Percentiles rank a stretch among this genome's conserved stretches.
These are phyloP conservation scores for Colletotrichum limetticola DNA, from an alignment of 2,329 filamentous ascomycete species.

Conservation along the genomic window DNA sequence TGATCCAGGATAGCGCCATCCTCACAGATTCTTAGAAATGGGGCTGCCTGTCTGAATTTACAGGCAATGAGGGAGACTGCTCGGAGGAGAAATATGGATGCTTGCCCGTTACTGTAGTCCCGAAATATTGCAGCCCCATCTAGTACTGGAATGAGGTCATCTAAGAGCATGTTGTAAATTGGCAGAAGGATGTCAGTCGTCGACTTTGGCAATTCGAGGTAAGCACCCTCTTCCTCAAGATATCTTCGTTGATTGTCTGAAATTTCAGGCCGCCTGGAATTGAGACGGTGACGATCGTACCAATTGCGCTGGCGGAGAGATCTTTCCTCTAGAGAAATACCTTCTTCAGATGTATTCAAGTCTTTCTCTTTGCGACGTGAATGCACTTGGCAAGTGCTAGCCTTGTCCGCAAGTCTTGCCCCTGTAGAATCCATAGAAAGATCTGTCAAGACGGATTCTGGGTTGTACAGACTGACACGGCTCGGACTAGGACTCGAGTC, in stretches of 20 bases:
- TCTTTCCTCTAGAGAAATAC: neutral
- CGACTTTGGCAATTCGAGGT: constrained; percentile 30
- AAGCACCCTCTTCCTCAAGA: constrained; percentile 34
- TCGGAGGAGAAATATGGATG: constrained; percentile 37
- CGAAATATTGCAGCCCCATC: constrained; percentile 33
- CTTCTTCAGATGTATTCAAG: neutral
- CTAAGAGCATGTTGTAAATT: constrained; percentile 32
- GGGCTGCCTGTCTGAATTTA: constrained; percentile 39
- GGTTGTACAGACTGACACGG: constrained; percentile 37
- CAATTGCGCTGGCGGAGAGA: constrained; percentile 26
- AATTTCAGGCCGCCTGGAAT: neutral
- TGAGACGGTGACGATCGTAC: constrained; percentile 34
- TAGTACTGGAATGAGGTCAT: constrained; percentile 36
- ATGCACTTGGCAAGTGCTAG: neutral
- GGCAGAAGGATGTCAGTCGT: constrained; percentile 34
- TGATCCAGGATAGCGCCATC: constrained; percentile 33
- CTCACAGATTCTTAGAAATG: constrained; percentile 37
- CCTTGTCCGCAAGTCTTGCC: neutral
- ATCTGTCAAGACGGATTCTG: constrained; percentile 35
- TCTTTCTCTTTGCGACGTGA: neutral
- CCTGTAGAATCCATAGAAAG: constrained; percentile 9
- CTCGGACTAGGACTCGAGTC: constrained; percentile 26
- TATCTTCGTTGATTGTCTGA: constrained; percentile 30
- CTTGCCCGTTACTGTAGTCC: constrained; percentile 35
- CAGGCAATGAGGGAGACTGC: constrained; percentile 41